Conservation (phyloP, 106 monocot species). For the Platanthera zijinensis region DNA sequence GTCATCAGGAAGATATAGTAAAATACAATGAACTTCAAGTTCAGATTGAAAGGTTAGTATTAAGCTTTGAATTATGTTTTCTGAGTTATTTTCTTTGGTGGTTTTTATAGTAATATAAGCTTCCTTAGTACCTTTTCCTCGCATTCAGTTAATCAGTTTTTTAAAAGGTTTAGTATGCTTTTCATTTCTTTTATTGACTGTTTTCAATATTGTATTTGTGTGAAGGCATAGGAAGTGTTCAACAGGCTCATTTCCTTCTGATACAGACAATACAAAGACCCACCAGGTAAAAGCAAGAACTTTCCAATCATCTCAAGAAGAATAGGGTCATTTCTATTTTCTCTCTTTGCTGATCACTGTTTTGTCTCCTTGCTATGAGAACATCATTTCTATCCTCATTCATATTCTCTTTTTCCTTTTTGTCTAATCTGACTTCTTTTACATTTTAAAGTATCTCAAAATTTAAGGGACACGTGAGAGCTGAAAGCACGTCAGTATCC, state of each 20-base stretch:
- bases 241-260: slow-evolving; percentile 7
- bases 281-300: neutral
- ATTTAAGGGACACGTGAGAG: too few species aligned
- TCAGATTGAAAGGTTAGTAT: slow-evolving; percentile 63
- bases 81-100: neutral
- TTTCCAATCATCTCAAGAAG: too few species aligned
- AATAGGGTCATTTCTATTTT: too few species aligned
- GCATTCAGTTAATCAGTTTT: neutral
- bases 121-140: neutral
- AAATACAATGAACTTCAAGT: slow-evolving; percentile 66
- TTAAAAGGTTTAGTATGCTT: neutral
- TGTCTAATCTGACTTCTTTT: too few species aligned
- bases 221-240: slow-evolving; percentile 38
- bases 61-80: neutral
- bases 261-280: neutral
- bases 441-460: too few species aligned
- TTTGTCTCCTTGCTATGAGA: too few species aligned
- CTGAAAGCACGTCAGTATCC: too few species aligned
- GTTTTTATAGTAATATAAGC: neutral
- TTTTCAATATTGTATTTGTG: slow-evolving; percentile 4
- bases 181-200: neutral
- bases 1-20: slow-evolving; percentile 50
- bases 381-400: too few species aligned
- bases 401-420: too few species aligned
- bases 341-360: too few species aligned